Percentiles rank a stretch among this genome's conserved stretches.
These are phyloP conservation scores for Mycena sanguinolenta DNA, from an alignment of 768 basidiomycete species.

Conservation along the genomic window DNA sequence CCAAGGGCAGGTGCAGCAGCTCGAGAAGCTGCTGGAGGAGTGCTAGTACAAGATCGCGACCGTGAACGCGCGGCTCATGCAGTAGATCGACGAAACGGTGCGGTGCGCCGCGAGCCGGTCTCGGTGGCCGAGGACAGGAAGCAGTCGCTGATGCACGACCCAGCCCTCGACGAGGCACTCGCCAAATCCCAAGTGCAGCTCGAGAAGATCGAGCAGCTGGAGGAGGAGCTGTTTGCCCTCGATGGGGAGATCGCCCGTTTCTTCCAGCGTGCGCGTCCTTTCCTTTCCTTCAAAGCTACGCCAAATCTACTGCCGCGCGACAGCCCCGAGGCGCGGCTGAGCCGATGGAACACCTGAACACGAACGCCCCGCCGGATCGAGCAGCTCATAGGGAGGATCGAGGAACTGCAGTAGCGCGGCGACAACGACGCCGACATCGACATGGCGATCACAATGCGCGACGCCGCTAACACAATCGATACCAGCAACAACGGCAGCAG, in stretches of 20 bases:
- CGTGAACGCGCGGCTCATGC: slow-evolving; percentile 58
- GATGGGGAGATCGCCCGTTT: slow-evolving; percentile 79
- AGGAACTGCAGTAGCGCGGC: too few species aligned
- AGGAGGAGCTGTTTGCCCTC: slow-evolving; percentile 84
- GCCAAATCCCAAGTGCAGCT: slow-evolving; percentile 53
- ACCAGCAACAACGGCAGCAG: too few species aligned
- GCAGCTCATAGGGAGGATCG: slow-evolving; percentile 62
- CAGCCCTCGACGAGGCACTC: slow-evolving; percentile 62
- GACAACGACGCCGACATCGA: too few species aligned
- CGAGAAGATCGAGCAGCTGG: slow-evolving; percentile 79
- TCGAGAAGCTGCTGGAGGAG: slow-evolving; percentile 67
- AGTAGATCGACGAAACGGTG: slow-evolving; percentile 62
- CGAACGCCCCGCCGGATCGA: slow-evolving; percentile 80
- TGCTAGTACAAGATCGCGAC: too few species aligned
- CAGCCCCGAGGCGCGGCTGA: slow-evolving; percentile 64
- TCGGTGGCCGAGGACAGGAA: slow-evolving; percentile 54
- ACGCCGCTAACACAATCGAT: not conserved
- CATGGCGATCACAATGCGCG: too few species aligned
- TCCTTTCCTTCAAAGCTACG: slow-evolving; percentile 78
- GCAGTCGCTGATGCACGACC: slow-evolving; percentile 51
- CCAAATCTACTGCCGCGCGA: slow-evolving; percentile 88
- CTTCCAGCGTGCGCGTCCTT: slow-evolving; percentile 78
- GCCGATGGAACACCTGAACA: too few species aligned
- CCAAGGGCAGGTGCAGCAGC: slow-evolving; percentile 62
- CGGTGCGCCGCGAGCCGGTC: slow-evolving; percentile 52